A percentile compares a stretch with the other conserved stretches of the same genome.
Conservation (phyloP, 495 filamentous ascomycete species). For the Neurospora pannonica region DNA sequence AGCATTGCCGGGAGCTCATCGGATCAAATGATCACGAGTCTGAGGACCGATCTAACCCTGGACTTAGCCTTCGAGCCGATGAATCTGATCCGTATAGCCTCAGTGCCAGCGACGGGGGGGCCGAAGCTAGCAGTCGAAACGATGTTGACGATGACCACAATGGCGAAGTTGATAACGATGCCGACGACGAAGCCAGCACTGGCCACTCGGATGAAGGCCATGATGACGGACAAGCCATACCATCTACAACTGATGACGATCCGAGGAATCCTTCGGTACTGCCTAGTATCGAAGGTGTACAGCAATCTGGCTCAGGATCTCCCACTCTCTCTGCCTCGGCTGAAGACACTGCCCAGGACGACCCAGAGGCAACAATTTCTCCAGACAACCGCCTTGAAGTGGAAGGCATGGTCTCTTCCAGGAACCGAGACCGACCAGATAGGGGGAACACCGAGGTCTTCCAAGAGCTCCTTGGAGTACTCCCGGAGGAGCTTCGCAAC, state of each 20-base stretch:
- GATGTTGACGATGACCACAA: not conserved
- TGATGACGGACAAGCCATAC: not conserved
- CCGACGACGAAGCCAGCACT: not conserved
- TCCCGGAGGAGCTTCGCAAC: constrained; percentile 78
- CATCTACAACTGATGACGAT: not conserved
- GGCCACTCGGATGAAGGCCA: not conserved
- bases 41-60: rapidly evolving
- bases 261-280: not conserved
- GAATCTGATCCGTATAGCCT: not conserved
- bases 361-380: not conserved
- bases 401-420: not conserved
- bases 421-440: not conserved
- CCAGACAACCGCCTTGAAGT: not conserved
- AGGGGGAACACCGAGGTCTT: constrained; percentile 51
- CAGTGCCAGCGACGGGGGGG: not conserved
- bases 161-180: not conserved
- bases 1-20: not conserved
- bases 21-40: not conserved
- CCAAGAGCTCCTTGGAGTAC: constrained; percentile 84
- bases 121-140: not conserved
- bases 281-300: not conserved
- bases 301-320: not conserved
- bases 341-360: not conserved
- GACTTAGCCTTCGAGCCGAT: not conserved
- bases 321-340: not conserved